phyloP scores from a whole-genome alignment of 1,284 basidiomycete genomes.

The Porodaedalea pini region DNA sequence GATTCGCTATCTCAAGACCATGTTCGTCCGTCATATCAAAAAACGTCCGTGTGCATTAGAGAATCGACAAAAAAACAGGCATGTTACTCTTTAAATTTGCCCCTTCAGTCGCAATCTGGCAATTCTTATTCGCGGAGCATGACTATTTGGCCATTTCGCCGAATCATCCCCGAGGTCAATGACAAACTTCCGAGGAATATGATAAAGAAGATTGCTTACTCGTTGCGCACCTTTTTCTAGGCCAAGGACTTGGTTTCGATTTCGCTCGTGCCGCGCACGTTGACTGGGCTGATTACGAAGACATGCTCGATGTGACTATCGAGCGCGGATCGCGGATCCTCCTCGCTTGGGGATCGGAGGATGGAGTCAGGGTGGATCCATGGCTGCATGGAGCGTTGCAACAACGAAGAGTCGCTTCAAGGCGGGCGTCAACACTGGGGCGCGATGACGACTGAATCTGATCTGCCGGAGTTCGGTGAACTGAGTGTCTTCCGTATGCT shows the following conservation, averaged over 20 bases:
- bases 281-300: conserved; percentile 24
- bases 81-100: conserved; percentile 6
- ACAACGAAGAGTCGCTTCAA: conserved; percentile 23
- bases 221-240: conserved; percentile 1
- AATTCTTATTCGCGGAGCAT: conserved; percentile 14
- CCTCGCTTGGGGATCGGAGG: conserved; percentile 22
- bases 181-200: background rate
- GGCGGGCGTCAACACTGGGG: conserved; percentile 24
- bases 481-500: background rate
- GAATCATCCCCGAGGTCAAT: conserved; percentile 24
- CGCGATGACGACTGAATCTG: conserved; percentile 16
- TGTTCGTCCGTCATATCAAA: background rate
- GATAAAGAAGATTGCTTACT: background rate
- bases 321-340: conserved; percentile 20
- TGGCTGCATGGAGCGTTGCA: conserved; percentile 24
- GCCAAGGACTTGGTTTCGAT: conserved; percentile 20
- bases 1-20: conserved; percentile 8
- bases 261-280: conserved; percentile 22
- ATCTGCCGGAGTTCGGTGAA: conserved; percentile 21
- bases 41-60: background rate
- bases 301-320: conserved; percentile 22
- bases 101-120: conserved; percentile 11
- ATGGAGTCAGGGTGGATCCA: conserved; percentile 25
- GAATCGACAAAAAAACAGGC: background rate
- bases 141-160: conserved; percentile 23